These are phyloP conservation scores for Aspergillus olivimuriae DNA, from an alignment of 495 filamentous ascomycete genomes.

Conservation along the genomic window DNA sequence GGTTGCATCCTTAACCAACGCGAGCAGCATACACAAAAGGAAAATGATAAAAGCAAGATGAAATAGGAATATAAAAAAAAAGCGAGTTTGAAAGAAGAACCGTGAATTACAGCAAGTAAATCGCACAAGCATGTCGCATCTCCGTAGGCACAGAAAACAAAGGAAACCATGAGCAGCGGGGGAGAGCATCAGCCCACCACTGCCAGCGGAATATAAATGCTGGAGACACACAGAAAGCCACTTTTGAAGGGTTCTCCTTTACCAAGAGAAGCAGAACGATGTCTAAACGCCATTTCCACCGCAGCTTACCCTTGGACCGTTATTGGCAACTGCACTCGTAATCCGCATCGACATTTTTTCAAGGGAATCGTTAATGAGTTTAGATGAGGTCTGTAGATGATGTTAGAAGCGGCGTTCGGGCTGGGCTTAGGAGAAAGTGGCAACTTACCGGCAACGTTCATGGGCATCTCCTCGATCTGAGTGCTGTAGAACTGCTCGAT, in stretches of 20 bases:
- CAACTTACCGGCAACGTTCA: slow-evolving; percentile 50
- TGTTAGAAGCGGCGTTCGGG: slow-evolving; percentile 4
- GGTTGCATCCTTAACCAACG: slow-evolving; percentile 39
- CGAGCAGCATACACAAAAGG: slow-evolving; percentile 34
- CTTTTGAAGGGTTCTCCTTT: slow-evolving; percentile 33
- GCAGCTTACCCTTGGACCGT: slow-evolving; percentile 30
- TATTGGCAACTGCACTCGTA: slow-evolving; percentile 36
- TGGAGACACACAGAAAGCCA: slow-evolving; percentile 43
- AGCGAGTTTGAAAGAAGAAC: slow-evolving; percentile 25
- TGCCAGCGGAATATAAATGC: slow-evolving; percentile 26
- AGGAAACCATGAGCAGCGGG: slow-evolving; percentile 33
- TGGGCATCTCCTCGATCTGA: slow-evolving; percentile 58
- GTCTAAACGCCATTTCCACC: slow-evolving; percentile 23
- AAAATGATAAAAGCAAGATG: slow-evolving; percentile 28
- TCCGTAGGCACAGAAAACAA: slow-evolving; percentile 35
- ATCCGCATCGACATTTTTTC: slow-evolving; percentile 36
- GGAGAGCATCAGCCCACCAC: too few species aligned
- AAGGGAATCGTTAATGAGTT: slow-evolving; percentile 23
- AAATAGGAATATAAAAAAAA: slow-evolving; percentile 18
- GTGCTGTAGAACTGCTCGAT: slow-evolving; percentile 72
- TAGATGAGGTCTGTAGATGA: slow-evolving; percentile 46
- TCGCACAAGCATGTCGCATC: slow-evolving; percentile 39
- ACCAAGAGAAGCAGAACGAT: slow-evolving; percentile 26
- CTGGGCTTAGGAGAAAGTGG: too few species aligned
- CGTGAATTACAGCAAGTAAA: slow-evolving; percentile 37